Conservation (phyloP, 768 basidiomycete genomes). For the Pholiota microspora region DNA sequence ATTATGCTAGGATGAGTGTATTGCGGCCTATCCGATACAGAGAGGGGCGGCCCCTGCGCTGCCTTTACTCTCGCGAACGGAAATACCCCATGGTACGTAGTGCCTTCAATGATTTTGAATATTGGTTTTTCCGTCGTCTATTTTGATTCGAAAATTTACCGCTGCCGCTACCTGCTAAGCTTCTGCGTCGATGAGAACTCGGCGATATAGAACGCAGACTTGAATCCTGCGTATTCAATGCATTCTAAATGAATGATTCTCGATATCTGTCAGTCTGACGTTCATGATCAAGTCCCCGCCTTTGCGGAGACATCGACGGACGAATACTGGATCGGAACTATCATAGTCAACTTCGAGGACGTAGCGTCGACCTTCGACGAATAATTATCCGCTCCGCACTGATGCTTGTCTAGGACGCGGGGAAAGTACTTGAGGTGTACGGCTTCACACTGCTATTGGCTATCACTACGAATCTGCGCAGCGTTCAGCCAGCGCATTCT, state of each 20-base stretch:
- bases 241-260: background rate
- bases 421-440: background rate
- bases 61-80: background rate
- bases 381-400: background rate
- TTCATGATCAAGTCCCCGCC: background rate
- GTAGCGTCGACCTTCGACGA: background rate
- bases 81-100: background rate
- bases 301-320: background rate
- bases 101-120: background rate
- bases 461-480: background rate
- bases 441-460: too few species aligned
- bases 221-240: background rate
- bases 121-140: slow-evolving; percentile 1
- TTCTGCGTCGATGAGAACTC: slow-evolving; percentile 2
- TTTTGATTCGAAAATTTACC: background rate
- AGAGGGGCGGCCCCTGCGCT: background rate
- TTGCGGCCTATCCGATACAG: background rate
- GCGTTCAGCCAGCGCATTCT: background rate
- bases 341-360: background rate
- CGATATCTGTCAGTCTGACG: background rate
- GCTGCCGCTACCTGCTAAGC: background rate
- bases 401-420: background rate
- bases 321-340: background rate
- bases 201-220: background rate
- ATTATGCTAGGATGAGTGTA: background rate